Evolutionary conservation across 2,329 filamentous ascomycete genomes (phyloP).

Genomic region (Westerdykella ornata): DNA sequence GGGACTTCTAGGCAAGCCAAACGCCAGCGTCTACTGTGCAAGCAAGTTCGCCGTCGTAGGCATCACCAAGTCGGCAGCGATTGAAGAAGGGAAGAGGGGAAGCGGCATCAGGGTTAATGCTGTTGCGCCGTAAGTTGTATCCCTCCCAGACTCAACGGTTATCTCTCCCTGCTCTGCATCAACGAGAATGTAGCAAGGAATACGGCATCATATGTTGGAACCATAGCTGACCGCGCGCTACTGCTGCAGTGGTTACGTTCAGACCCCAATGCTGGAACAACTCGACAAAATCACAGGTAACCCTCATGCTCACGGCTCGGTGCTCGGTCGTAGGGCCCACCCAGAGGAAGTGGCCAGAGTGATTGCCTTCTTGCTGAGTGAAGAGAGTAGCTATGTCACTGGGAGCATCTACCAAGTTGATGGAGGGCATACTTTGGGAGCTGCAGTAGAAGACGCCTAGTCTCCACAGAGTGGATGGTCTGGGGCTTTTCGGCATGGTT

Average conservation of each 20-base stretch:
- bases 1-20: constrained; percentile 35
- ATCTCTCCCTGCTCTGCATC: background rate
- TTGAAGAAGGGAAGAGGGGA: constrained; percentile 26
- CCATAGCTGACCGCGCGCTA: background rate
- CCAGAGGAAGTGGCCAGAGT: constrained; percentile 14
- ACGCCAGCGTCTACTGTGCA: constrained; percentile 20
- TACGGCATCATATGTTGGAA: background rate
- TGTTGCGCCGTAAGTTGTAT: constrained; percentile 38
- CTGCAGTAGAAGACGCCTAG: background rate
- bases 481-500: too few species aligned
- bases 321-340: constrained; percentile 8
- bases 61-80: constrained; percentile 36
- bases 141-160: background rate
- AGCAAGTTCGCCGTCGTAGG: constrained; percentile 24
- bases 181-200: background rate
- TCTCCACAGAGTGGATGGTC: too few species aligned
- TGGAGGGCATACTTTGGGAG: constrained; percentile 10
- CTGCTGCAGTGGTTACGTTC: constrained; percentile 10
- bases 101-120: constrained; percentile 38
- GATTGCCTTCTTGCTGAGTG: constrained; percentile 12
- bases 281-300: constrained; percentile 6
- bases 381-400: constrained; percentile 14
- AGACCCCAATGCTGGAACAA: constrained; percentile 14
- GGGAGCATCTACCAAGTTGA: constrained; percentile 16
- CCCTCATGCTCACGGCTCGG: constrained; percentile 8